Percentiles rank a stretch among this genome's conserved stretches.
These are phyloP conservation scores for Candida caryicola DNA, from an alignment of 805 yeast species.

Conservation along the genomic window DNA sequence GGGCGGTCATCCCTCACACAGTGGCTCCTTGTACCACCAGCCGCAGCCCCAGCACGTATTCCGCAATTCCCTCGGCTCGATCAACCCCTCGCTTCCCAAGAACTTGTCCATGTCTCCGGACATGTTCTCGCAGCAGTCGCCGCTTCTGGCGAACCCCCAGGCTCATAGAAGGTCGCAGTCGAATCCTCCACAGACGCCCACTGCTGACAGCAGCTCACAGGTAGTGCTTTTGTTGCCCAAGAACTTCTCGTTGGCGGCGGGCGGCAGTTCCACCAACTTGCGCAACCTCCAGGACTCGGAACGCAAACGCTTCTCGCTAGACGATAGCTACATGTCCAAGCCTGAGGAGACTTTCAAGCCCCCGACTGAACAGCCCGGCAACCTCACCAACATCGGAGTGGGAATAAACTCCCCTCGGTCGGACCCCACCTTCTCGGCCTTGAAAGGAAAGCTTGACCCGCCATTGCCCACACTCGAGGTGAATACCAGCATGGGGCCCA, in stretches of 20 bases:
- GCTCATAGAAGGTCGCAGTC: slow-evolving; percentile 33
- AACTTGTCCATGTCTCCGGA: slow-evolving; percentile 29
- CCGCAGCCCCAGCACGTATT: slow-evolving; percentile 34
- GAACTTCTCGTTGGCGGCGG: slow-evolving; percentile 35
- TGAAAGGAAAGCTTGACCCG: background rate
- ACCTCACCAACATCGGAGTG: slow-evolving; percentile 19
- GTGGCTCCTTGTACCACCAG: slow-evolving; percentile 19
- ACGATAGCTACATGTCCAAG: slow-evolving; percentile 13
- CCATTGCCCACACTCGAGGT: background rate
- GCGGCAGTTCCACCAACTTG: slow-evolving; percentile 6
- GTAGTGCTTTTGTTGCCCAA: slow-evolving; percentile 52
- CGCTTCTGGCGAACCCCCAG: slow-evolving; percentile 13
- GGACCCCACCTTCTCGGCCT: background rate
- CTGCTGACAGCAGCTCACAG: slow-evolving; percentile 25
- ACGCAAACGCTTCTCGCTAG: slow-evolving; percentile 28
- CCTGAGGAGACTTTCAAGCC: slow-evolving; percentile 3
- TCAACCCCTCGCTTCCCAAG: slow-evolving; percentile 10
- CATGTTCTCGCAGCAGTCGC: slow-evolving; percentile 14
- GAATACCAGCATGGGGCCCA: background rate
- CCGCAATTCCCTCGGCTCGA: slow-evolving; percentile 5
- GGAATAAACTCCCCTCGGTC: slow-evolving; percentile 7
- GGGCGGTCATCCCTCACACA: too few relatives aligned
- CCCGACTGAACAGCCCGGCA: slow-evolving; percentile 9
- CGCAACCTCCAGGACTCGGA: slow-evolving; percentile 7
- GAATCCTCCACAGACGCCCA: slow-evolving; percentile 20